phyloP scores from a whole-genome alignment of 2,329 filamentous ascomycete species.

The Exophiala calicioides region DNA sequence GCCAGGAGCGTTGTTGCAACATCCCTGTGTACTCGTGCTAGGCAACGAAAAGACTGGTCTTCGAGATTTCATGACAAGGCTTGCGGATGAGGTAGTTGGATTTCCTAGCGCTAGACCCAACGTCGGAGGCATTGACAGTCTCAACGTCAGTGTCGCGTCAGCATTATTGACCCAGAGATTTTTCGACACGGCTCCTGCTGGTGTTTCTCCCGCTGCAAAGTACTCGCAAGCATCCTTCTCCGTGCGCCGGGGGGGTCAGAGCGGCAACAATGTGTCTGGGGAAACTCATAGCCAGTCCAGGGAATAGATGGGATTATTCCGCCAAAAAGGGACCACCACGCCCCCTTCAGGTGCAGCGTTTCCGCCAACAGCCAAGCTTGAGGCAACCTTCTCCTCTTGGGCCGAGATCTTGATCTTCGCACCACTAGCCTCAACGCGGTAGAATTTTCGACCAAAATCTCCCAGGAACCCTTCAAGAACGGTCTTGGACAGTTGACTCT shows the following conservation, averaged over 20 bases:
- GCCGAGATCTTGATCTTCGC: conserved; percentile 20
- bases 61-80: conserved; percentile 61
- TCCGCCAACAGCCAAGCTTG: conserved; percentile 1
- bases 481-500: conserved; percentile 57
- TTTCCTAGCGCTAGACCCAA: conserved; percentile 59
- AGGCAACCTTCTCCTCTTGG: conserved; percentile 20
- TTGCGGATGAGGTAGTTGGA: conserved; percentile 64
- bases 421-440: conserved; percentile 26
- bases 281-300: conserved; percentile 20
- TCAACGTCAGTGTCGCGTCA: conserved; percentile 90
- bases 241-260: too few species aligned
- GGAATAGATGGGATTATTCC: conserved; percentile 20
- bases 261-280: background rate
- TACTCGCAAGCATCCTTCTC: too few species aligned
- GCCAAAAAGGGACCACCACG: conserved; percentile 24
- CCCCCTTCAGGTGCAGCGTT: conserved; percentile 7
- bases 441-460: conserved; percentile 59
- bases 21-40: conserved; percentile 77
- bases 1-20: conserved; percentile 47
- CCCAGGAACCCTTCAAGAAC: conserved; percentile 60
- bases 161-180: conserved; percentile 39
- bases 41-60: conserved; percentile 80
- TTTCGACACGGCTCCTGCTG: conserved; percentile 18
- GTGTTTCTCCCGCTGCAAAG: too few species aligned
- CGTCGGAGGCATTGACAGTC: conserved; percentile 68